Base-by-base conservation (phyloP, 768 basidiomycete genomes). In the Tulasnella sp. region DNA sequence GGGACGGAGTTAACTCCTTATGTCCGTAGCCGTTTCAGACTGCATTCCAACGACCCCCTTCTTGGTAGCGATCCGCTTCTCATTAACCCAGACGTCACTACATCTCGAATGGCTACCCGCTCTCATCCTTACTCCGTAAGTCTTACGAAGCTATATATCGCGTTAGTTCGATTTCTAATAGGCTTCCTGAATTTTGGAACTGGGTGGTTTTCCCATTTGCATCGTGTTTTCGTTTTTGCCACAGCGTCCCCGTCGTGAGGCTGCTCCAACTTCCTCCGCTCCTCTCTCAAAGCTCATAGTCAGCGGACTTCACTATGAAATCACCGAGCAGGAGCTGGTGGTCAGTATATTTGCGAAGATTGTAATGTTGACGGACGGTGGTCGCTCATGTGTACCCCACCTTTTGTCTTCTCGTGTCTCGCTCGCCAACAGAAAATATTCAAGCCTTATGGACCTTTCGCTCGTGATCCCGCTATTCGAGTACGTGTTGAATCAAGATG, bases 401-500 rank as follows among this genome's bases (percentile, higher is more conserved):
- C 22, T 54, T 74, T 24, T 77, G 12, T 24, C n/a, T 34, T 64
- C 60, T 20, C n/a, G 28, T 31, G 44, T 44, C 44, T 64, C n/a
- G 16, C 31, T 31, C 37, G 4, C 18, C 44, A 9, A 5, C 83
- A 97, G 95, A 89, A 90, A 87, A 95, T 97, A 83, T 97, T 97
- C 89, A 94, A 95, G 84, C 92, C 94, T 86, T 92, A 95, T 86
- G 96, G 96, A 88, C 95, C 94, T 88, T 91, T 97, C 87, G 90
- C 95, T 85, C 92, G 95, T 87, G 95, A 96, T 89, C 96, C 96
- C 88, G 88, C 91, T 86, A 96, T 97, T 87, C 95, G 94, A 93
- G 96, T 97, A 96, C 93, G 96, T 46, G 34, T 48, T 50, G 28
- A 34, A 40, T 22, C 42, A 42, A 28, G 40, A n/a, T 78, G 4